Evolutionary conservation across 2,329 filamentous ascomycete genomes (phyloP).

Genomic region (Scedosporium dehoogii): DNA sequence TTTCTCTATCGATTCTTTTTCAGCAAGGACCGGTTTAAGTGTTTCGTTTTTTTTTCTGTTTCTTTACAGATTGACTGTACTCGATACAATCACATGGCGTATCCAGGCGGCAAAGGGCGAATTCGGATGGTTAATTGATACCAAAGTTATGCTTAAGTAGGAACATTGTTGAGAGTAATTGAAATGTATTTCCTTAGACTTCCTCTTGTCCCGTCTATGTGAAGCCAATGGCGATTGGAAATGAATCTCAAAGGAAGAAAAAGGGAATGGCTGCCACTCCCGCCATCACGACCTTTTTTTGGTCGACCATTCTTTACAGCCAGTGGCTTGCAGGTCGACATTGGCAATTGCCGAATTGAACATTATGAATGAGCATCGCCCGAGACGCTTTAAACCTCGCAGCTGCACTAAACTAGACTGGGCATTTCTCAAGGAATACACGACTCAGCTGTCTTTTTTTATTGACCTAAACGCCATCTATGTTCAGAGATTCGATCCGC

Average conservation of each 20-base stretch:
- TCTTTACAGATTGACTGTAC: neutral
- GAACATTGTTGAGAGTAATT: neutral
- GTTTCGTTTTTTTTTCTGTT: neutral
- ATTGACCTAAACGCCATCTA: neutral
- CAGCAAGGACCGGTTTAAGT: neutral
- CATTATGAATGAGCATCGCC: no score
- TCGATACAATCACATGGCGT: neutral
- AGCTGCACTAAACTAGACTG: neutral
- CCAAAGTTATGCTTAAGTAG: neutral
- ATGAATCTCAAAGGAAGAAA: no score
- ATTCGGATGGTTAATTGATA: neutral
- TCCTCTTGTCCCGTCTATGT: no score
- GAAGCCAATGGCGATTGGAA: no score
- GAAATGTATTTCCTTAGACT: no score
- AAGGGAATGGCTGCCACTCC: no score
- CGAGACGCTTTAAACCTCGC: no score
- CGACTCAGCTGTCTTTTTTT: neutral
- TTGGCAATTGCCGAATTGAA: no score
- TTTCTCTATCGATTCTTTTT: no score
- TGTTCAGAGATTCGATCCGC: neutral
- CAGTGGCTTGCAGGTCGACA: no score
- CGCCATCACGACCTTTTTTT: no score
- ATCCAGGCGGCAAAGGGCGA: neutral
- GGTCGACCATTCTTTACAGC: no score
- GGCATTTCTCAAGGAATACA: neutral